These are phyloP conservation scores for Calonectria pseudoreteaudii DNA, from an alignment of 2,329 filamentous ascomycete species.

Conservation along the genomic window DNA sequence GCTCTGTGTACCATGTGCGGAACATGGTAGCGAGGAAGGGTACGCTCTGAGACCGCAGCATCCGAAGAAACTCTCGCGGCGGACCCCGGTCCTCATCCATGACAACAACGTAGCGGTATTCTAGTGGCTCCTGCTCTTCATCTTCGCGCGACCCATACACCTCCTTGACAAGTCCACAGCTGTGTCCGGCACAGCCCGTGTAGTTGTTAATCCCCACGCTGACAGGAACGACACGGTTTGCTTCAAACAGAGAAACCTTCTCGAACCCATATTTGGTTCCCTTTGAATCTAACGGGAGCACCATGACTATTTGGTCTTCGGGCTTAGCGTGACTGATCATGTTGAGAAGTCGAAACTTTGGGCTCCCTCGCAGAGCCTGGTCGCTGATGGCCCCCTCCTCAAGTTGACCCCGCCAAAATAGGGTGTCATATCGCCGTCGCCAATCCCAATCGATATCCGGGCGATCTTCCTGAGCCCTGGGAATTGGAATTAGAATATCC, in stretches of 20 bases:
- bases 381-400: conserved; percentile 64
- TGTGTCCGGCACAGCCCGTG: conserved; percentile 65
- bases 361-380: conserved; percentile 74
- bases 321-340: conserved; percentile 70
- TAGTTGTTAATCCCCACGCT: conserved; percentile 71
- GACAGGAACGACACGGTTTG: conserved; percentile 65
- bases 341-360: conserved; percentile 78
- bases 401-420: conserved; percentile 83
- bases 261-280: conserved; percentile 65
- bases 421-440: conserved; percentile 68
- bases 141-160: conserved; percentile 50
- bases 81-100: conserved; percentile 78
- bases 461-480: conserved; percentile 53
- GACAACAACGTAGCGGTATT: conserved; percentile 78
- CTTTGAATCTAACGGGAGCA: conserved; percentile 60
- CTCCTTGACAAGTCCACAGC: conserved; percentile 45
- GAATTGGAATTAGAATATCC: conserved; percentile 81
- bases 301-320: conserved; percentile 62
- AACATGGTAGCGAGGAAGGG: conserved; percentile 81
- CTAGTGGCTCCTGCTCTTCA: conserved; percentile 65
- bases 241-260: conserved; percentile 61
- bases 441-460: conserved; percentile 62
- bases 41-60: conserved; percentile 73
- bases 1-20: conserved; percentile 82
- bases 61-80: conserved; percentile 68